Conservation (phyloP, 1,284 basidiomycete species). For the Cutaneotrichosporon sp. region DNA sequence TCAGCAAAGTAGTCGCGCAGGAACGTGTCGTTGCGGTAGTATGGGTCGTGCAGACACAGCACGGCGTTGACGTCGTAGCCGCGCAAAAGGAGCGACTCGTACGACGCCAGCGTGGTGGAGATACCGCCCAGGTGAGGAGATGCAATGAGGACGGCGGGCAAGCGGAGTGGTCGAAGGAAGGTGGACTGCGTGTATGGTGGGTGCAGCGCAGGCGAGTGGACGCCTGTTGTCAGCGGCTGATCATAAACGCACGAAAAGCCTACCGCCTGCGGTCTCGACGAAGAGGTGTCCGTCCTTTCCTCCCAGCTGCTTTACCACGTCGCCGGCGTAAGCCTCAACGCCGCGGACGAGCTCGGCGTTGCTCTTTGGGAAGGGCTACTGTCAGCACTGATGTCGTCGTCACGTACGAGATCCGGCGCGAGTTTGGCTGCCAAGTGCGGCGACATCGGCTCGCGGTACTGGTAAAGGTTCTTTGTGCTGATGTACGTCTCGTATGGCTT, state of each 20-base stretch:
- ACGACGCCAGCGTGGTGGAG: conserved; percentile 86
- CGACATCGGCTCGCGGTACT: conserved; percentile 82
- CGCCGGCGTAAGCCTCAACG: conserved; percentile 59
- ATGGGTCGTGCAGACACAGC: conserved; percentile 78
- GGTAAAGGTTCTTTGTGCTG: conserved; percentile 69
- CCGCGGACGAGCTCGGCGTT: conserved; percentile 65
- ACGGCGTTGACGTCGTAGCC: conserved; percentile 86
- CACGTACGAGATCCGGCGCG: conserved; percentile 50
- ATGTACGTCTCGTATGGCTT: conserved; percentile 51
- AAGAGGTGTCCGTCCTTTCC: conserved; percentile 59
- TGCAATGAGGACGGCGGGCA: conserved; percentile 82
- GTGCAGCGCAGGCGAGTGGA: conserved; percentile 79
- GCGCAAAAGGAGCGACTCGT: conserved; percentile 81
- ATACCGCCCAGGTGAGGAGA: conserved; percentile 90
- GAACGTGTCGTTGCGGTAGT: conserved; percentile 83
- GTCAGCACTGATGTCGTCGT: conserved; percentile 5
- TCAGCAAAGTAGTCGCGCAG: conserved; percentile 71
- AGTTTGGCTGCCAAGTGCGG: conserved; percentile 81
- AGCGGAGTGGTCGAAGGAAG: conserved; percentile 72
- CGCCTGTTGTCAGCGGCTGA: conserved; percentile 55
- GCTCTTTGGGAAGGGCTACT: conserved; percentile 37
- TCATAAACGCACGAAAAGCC: conserved; percentile 31
- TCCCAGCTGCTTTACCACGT: conserved; percentile 49
- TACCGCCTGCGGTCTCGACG: conserved; percentile 91
- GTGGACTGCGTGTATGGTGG: conserved; percentile 82